A percentile compares a stretch with the other conserved stretches of the same genome.
phyloP scores from a whole-genome alignment of 169 alveolate species.

The Eimeria tenella region DNA sequence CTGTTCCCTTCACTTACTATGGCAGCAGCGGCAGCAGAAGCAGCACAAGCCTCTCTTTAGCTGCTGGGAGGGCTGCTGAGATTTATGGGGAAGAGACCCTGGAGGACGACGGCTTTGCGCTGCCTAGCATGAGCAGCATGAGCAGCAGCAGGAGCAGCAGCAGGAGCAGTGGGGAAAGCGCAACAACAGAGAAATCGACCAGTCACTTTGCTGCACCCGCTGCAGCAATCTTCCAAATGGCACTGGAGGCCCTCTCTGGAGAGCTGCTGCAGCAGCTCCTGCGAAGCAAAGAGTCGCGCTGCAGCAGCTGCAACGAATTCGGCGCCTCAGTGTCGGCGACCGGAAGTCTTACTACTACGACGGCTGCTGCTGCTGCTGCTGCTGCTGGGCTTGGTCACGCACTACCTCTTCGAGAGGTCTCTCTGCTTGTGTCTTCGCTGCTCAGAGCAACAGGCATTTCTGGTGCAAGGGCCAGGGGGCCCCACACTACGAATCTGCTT shows the following conservation, averaged over 20 bases:
- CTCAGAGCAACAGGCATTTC: neutral
- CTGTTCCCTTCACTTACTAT: neutral
- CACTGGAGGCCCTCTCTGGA: conserved; percentile 17
- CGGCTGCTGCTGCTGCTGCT: conserved; percentile 35
- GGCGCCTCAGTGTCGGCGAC: neutral
- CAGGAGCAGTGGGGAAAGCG: neutral
- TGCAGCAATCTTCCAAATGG: neutral
- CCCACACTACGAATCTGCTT: neutral
- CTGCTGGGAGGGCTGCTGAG: neutral
- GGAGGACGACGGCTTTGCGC: conserved; percentile 33
- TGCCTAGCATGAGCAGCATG: conserved; percentile 32
- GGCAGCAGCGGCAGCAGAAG: conserved; percentile 44
- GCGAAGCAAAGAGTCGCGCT: neutral
- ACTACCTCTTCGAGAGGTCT: conserved; percentile 36
- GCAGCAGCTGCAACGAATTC: conserved; percentile 15
- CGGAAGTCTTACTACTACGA: neutral
- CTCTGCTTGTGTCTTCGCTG: conserved; percentile 1
- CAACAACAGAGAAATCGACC: neutral
- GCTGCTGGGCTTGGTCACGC: neutral
- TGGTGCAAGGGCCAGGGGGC: neutral
- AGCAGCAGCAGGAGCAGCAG: conserved; percentile 38
- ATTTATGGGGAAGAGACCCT: neutral
- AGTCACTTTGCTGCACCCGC: neutral
- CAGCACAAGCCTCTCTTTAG: neutral
- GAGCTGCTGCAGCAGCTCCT: conserved; percentile 21